phyloP scores from a whole-genome alignment of 2,329 filamentous ascomycete genomes.

The Trichoderma pleuroti region DNA sequence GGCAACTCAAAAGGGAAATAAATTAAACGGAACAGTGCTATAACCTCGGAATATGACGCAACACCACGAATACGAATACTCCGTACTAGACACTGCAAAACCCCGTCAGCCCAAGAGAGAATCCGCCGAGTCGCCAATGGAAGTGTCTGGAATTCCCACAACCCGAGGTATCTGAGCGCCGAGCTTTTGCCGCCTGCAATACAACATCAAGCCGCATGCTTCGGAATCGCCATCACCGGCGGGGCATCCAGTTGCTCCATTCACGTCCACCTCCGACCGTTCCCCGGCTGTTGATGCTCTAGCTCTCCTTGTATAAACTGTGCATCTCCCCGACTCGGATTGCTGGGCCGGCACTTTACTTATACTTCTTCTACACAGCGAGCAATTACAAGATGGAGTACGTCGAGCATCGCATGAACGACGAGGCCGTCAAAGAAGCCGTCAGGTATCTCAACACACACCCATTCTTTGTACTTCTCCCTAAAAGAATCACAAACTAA shows the following conservation, averaged over 20 bases:
- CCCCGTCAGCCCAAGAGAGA: background rate
- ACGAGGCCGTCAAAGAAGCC: slow-evolving; percentile 48
- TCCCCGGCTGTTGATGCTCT: background rate
- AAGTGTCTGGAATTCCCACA: background rate
- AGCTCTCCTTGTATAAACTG: background rate
- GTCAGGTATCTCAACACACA: too few relatives aligned
- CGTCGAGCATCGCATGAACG: slow-evolving; percentile 53
- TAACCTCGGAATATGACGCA: background rate
- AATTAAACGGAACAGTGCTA: background rate
- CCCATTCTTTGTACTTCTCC: too few relatives aligned
- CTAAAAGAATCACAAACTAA: too few relatives aligned
- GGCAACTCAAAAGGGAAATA: background rate
- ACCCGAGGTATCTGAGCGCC: background rate
- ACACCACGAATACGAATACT: background rate
- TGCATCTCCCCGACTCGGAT: background rate
- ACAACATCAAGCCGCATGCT: background rate
- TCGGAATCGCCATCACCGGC: background rate
- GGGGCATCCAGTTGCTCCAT: background rate
- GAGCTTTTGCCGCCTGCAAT: background rate
- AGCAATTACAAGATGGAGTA: slow-evolving; percentile 48
- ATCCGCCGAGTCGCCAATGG: background rate
- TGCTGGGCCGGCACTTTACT: background rate
- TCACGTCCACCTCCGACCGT: background rate
- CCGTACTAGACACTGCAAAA: background rate
- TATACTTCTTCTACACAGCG: background rate